These are phyloP conservation scores for Staphylotrichum longicolle DNA, from an alignment of 495 filamentous ascomycete genomes.

Conservation along the genomic window DNA sequence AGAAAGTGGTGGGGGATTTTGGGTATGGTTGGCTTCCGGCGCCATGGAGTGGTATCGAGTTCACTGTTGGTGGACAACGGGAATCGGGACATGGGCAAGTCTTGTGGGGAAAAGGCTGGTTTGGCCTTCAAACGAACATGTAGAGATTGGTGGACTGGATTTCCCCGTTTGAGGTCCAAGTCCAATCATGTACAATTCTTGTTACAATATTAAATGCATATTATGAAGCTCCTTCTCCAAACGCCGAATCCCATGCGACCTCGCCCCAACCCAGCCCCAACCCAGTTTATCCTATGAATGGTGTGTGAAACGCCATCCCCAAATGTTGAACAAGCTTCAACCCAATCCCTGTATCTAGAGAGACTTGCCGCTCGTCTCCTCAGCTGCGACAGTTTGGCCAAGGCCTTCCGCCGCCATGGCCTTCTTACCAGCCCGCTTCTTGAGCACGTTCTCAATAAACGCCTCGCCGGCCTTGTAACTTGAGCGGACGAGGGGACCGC, in stretches of 20 bases:
- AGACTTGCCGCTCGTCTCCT: slow-evolving; percentile 23
- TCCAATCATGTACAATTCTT: slow-evolving; percentile 25
- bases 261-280: slow-evolving; percentile 1
- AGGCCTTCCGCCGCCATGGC: slow-evolving; percentile 25
- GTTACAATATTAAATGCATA: slow-evolving; percentile 30
- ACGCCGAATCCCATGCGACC: slow-evolving; percentile 23
- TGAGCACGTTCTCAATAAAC: slow-evolving; percentile 97
- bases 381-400: slow-evolving; percentile 26
- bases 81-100: no score
- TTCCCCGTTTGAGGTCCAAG: slow-evolving; percentile 8
- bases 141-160: slow-evolving; percentile 4
- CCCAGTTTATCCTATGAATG: slow-evolving; percentile 12
- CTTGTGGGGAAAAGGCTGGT: background rate
- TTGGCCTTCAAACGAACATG: background rate
- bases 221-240: slow-evolving; percentile 1
- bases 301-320: slow-evolving; percentile 22
- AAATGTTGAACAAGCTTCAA: slow-evolving; percentile 19
- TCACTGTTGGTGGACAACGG: background rate
- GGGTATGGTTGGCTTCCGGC: background rate
- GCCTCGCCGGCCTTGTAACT: slow-evolving; percentile 97
- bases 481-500: slow-evolving; percentile 85
- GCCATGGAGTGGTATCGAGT: background rate
- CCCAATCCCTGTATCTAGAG: slow-evolving; percentile 8
- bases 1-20: background rate
- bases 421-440: slow-evolving; percentile 67